Evolutionary conservation across 345 rosid genomes (phyloP).

Genomic region (Geranium brycei): DNA sequence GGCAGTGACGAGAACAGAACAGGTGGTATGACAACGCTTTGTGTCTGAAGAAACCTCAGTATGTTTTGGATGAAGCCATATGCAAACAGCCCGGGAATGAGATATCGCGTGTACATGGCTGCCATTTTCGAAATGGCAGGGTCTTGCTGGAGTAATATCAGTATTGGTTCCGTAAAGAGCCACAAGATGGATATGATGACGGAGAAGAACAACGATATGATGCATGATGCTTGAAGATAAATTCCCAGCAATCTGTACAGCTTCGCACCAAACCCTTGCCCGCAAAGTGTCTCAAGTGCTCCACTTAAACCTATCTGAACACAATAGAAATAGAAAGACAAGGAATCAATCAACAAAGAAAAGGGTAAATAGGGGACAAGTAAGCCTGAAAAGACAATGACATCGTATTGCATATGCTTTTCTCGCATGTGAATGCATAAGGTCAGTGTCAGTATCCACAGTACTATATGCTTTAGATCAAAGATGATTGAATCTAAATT

Average conservation of each 20-base stretch:
- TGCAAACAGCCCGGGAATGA: constrained; percentile 57
- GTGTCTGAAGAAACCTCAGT: constrained; percentile 69
- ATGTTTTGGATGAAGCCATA: constrained; percentile 54
- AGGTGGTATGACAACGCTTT: constrained; percentile 37
- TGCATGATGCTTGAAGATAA: constrained; percentile 64
- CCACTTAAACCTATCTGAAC: constrained; percentile 60
- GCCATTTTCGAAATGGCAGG: constrained; percentile 37
- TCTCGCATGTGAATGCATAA: no score
- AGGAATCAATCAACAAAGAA: no score
- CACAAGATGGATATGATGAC: constrained; percentile 43
- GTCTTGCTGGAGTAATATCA: constrained; percentile 46
- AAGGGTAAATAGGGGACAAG: no score
- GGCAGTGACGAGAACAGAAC: constrained; percentile 37
- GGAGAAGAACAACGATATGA: constrained; percentile 37
- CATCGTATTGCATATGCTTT: no score
- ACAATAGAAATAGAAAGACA: neutral
- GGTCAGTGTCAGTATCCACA: no score
- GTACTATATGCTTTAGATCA: no score
- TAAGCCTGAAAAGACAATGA: no score
- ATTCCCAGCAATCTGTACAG: constrained; percentile 49
- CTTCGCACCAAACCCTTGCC: constrained; percentile 76
- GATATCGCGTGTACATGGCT: constrained; percentile 42
- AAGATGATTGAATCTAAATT: no score
- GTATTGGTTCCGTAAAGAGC: constrained; percentile 41
- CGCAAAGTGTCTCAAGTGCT: constrained; percentile 77